Conservation (phyloP, 2,329 filamentous ascomycete species). For the Fusarium piperis region DNA sequence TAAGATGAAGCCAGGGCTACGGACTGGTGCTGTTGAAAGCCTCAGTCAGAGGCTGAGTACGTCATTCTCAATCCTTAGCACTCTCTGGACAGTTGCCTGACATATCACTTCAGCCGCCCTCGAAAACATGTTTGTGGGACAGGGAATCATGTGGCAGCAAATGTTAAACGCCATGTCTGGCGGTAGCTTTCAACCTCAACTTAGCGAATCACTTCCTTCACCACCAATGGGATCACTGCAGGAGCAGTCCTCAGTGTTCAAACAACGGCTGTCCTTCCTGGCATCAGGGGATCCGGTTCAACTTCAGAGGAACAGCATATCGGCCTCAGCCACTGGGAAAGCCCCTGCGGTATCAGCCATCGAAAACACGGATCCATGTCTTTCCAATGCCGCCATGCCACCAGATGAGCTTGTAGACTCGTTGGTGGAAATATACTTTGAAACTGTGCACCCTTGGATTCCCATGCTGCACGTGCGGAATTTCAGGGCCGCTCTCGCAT, state of each 20-base stretch:
- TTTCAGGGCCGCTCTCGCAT: constrained; percentile 28
- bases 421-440: constrained; percentile 50
- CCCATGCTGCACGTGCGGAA: constrained; percentile 40
- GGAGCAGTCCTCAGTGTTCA: constrained; percentile 7
- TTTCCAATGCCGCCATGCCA: constrained; percentile 20
- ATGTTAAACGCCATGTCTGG: constrained; percentile 29
- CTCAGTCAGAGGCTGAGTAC: constrained; percentile 46
- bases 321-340: background rate
- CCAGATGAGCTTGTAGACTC: constrained; percentile 47
- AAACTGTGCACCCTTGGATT: constrained; percentile 52
- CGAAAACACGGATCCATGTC: background rate
- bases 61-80: background rate
- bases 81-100: background rate
- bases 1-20: constrained; percentile 47
- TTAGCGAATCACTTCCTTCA: background rate
- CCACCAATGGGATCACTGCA: background rate
- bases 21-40: constrained; percentile 48
- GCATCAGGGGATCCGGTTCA: background rate
- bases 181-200: background rate
- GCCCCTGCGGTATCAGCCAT: background rate
- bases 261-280: background rate
- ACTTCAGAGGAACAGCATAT: background rate
- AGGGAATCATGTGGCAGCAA: constrained; percentile 50
- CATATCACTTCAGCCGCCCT: constrained; percentile 26
- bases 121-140: constrained; percentile 52